These are phyloP conservation scores for Euphorbia celastroides DNA, from an alignment of 441 rosid species.

Conservation along the genomic window DNA sequence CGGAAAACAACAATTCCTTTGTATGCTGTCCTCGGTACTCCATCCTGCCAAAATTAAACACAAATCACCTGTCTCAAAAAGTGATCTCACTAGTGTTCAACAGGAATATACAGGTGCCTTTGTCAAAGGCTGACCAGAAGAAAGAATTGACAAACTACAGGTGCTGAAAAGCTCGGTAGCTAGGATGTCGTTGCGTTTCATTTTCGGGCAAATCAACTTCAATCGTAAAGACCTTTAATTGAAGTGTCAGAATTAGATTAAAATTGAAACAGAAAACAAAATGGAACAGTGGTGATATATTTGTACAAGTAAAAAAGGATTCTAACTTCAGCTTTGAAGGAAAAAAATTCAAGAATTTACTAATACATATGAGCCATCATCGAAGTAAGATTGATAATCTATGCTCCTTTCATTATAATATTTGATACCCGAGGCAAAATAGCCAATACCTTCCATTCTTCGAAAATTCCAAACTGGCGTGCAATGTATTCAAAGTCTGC, in stretches of 20 bases:
- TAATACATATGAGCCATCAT: neutral
- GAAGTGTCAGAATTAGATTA: no score
- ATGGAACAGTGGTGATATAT: no score
- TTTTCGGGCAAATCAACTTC: no score
- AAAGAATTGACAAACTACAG: no score
- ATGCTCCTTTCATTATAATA: neutral
- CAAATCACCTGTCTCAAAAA: neutral
- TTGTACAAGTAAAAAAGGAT: neutral
- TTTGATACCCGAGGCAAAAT: neutral
- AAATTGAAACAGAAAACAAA: no score
- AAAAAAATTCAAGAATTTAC: neutral
- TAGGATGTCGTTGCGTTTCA: no score
- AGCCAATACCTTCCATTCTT: slow-evolving; percentile 85
- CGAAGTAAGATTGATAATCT: neutral
- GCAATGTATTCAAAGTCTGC: slow-evolving; percentile 70
- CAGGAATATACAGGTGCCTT: no score
- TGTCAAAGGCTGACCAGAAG: no score
- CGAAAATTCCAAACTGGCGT: slow-evolving; percentile 79
- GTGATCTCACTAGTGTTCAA: neutral
- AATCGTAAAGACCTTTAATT: no score
- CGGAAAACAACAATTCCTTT: slow-evolving; percentile 85
- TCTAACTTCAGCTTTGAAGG: neutral
- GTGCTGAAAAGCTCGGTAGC: neutral
- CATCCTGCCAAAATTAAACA: slow-evolving; percentile 48
- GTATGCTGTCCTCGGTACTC: slow-evolving; percentile 88